Evolutionary conservation across 768 basidiomycete species (phyloP), one percentile per base, ranked within the genome.

Genomic region (Suillus variegatus): DNA sequence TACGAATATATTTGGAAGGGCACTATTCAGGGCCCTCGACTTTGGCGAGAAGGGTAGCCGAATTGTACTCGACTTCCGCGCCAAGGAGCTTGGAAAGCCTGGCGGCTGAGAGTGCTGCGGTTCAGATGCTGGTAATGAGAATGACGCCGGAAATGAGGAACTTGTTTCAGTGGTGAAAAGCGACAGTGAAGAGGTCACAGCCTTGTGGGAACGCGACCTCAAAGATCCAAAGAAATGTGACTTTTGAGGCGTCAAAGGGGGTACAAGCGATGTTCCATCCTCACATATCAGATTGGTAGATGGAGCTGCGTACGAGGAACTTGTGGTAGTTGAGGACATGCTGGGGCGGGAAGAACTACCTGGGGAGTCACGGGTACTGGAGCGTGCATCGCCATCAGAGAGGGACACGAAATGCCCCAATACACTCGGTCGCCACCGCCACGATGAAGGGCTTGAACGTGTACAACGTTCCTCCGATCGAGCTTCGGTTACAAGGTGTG

Each of bases 361-460:
- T 10, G 69, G 66, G 18, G 76, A 75, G 55, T 82, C 85, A 20
- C 82, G 81, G 38, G 82, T 79, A 52, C 78, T 74, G 58, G 80
- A 71, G 60, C 76, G 84, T 58, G 78, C 67, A 71, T 81, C 83
- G 51, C 84, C 78, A 38, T 78, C 72, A 60, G 85, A 82, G 61
- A 81, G 70, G 63, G 84, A 81, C 36, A 83, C 78, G 71, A 91
- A 91, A 68, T 90, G 86, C 7, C 85, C 87, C 28, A 90, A 75
- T 28, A 91, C 84, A 67, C 83, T 86, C 13, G 90, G 88, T n/a
- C 87, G 82, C 85, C 85, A 88, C 75, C 78, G 84, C 60, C 84
- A 80, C 13, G 79, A 71, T 35, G 77, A 72, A 58, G 76, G 69
- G 41, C 65, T 65, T 18, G 65, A 38, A 36, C 73, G 70, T 55